Evolutionary conservation across 371 early-diverging fungal genomes (phyloP), one percentile per base, ranked within the genome.

Genomic region (Mucor saturninus): DNA sequence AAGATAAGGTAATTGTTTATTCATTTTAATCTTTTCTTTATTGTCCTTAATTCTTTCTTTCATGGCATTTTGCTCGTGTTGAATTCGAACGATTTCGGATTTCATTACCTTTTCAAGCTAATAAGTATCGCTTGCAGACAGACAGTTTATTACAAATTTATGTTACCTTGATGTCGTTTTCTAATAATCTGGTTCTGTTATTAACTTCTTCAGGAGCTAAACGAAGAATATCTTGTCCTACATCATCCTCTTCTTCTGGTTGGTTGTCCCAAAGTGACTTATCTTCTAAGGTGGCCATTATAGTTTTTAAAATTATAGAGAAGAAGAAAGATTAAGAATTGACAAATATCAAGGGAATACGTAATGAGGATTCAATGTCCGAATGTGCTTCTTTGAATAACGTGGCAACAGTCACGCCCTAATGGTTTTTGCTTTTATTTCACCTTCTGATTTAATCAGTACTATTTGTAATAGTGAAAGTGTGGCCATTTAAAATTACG

Each of bases 1-100:
- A 52, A 99, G 86, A 76, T 98, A 99, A 40, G 99, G 99, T 46
- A 99, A 86, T 77, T 98, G 97, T 82, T 95, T 97, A 84, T 99
- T 99, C 77, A 99, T 77, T 79, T 96, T 95, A 76, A 99, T 98
- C 81, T 99, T 99, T 67, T 99, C 97, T 79, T 94, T 89, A 84
- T 99, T 99, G 58, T 99, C 99, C 76, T 95, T 96, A 74, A 99
- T 98, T 72, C 92, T 89, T 65, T 93, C 98, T 64, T 91, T 90
- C 93, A 93, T 93, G 31, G 88, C 83, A 35, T 77, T 76, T 70
- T 96, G 94, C 75, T 98, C 99, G 74, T 97, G 96, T 53, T 85
- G 77, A 56, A 98, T 79, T 13, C 98, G 88, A 60, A 83, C 77
- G 64, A 88, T 85, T 80, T 98, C 99, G 57, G 91, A 91, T 69